Evolutionary conservation across 1,284 basidiomycete species (phyloP).

Genomic region (Mrakiaceae sp.): DNA sequence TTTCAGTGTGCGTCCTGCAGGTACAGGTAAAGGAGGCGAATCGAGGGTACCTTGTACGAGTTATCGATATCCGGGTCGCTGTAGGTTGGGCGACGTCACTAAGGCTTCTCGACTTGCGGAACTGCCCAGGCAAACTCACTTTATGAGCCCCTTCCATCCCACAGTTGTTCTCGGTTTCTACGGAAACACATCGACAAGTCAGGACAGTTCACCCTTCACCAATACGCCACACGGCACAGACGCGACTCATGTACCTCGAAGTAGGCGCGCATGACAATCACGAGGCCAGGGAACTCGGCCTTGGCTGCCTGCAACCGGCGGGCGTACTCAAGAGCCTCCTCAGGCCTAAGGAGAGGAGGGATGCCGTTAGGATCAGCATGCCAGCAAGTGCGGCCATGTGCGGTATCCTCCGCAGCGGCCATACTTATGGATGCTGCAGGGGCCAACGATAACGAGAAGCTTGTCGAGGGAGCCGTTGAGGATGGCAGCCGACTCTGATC

Average conservation of each 20-base stretch:
- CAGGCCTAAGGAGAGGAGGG: conserved; percentile 40
- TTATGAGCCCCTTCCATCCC: conserved; percentile 98
- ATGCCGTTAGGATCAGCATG: neutral
- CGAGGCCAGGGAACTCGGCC: conserved; percentile 55
- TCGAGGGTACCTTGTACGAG: conserved; percentile 25
- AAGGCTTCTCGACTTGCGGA: neutral
- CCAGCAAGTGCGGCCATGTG: no score
- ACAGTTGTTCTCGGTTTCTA: conserved; percentile 49
- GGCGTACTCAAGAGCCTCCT: conserved; percentile 86
- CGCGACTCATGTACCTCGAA: conserved; percentile 38
- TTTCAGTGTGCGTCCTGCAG: neutral
- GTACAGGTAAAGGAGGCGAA: neutral
- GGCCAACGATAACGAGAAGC: conserved; percentile 81
- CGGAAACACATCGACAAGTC: neutral
- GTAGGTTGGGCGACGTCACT: neutral
- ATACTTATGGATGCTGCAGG: conserved; percentile 75
- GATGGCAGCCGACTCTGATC: conserved; percentile 63
- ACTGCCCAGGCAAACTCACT: conserved; percentile 32
- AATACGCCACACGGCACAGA: no score
- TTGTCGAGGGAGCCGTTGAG: conserved; percentile 74
- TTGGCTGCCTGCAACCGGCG: conserved; percentile 58
- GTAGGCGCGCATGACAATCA: conserved; percentile 93
- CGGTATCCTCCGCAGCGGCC: neutral
- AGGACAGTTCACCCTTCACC: neutral
- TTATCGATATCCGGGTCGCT: conserved; percentile 33